Percentiles rank a stretch among this genome's conserved stretches.
phyloP scores from a whole-genome alignment of 2,329 filamentous ascomycete species.

The Fusarium multiceps region DNA sequence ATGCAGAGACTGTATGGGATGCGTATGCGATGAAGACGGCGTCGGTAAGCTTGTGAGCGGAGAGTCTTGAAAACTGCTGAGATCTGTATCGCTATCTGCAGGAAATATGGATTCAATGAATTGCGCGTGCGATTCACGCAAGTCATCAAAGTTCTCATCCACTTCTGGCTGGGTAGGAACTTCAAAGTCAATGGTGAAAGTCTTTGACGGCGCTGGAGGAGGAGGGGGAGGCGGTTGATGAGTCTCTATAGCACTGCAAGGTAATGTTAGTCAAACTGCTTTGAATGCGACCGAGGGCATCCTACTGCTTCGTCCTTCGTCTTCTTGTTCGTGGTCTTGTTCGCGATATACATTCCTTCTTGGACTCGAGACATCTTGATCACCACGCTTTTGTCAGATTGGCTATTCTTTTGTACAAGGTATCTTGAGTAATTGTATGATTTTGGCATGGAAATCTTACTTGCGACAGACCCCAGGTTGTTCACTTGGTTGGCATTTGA shows the following conservation, averaged over 20 bases:
- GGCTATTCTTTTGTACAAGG: background rate
- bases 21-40: slow-evolving; percentile 46
- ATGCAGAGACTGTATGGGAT: slow-evolving; percentile 54
- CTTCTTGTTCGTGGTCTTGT: slow-evolving; percentile 63
- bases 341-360: slow-evolving; percentile 64
- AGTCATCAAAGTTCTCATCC: slow-evolving; percentile 54
- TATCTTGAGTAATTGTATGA: background rate
- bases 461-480: slow-evolving; percentile 63
- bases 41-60: slow-evolving; percentile 42
- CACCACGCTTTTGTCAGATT: background rate
- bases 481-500: slow-evolving; percentile 62
- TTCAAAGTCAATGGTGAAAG: slow-evolving; percentile 65
- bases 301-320: slow-evolving; percentile 56
- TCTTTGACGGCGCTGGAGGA: slow-evolving; percentile 57
- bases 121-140: slow-evolving; percentile 57
- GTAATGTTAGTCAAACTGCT: background rate
- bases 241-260: slow-evolving; percentile 35
- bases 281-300: background rate
- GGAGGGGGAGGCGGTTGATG: slow-evolving; percentile 43
- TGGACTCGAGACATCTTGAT: slow-evolving; percentile 62
- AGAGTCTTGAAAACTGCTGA: slow-evolving; percentile 35
- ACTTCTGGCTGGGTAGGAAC: slow-evolving; percentile 55
- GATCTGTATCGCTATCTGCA: slow-evolving; percentile 38
- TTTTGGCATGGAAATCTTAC: slow-evolving; percentile 48
- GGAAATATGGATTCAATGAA: slow-evolving; percentile 57